Evolutionary conservation across 2,329 filamentous ascomycete genomes (phyloP).

Genomic region (Raffaelea albimanens): DNA sequence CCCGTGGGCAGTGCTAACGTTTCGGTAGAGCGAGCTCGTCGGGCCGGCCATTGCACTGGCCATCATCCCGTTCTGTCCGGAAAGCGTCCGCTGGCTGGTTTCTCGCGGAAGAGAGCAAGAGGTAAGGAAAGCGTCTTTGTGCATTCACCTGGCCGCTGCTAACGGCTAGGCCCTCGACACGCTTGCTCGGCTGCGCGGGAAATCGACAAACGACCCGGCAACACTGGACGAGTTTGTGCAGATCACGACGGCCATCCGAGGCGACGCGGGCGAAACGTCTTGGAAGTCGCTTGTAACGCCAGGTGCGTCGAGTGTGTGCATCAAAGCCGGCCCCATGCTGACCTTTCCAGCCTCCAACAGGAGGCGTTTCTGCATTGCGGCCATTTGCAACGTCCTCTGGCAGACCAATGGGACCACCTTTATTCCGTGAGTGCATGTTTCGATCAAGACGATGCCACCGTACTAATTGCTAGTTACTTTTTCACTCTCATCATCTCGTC

Average conservation of each 20-base stretch:
- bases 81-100: neutral
- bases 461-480: neutral
- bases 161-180: neutral
- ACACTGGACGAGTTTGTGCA: neutral
- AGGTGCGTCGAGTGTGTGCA: neutral
- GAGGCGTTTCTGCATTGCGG: neutral
- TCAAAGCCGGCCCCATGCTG: neutral
- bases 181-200: neutral
- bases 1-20: neutral
- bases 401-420: neutral
- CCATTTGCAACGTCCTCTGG: neutral
- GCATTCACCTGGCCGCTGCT: too few species aligned
- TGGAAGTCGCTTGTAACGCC: neutral
- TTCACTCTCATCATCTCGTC: neutral
- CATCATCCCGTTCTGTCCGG: neutral
- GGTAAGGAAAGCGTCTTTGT: too few species aligned
- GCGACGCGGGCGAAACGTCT: neutral
- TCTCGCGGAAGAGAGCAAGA: neutral
- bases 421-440: neutral
- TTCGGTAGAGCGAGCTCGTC: neutral
- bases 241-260: neutral
- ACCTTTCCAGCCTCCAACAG: neutral
- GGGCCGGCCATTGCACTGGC: neutral
- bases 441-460: neutral
- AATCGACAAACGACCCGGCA: neutral